phyloP scores from a whole-genome alignment of 768 basidiomycete genomes.

The Udeniomyces megalosporus region DNA sequence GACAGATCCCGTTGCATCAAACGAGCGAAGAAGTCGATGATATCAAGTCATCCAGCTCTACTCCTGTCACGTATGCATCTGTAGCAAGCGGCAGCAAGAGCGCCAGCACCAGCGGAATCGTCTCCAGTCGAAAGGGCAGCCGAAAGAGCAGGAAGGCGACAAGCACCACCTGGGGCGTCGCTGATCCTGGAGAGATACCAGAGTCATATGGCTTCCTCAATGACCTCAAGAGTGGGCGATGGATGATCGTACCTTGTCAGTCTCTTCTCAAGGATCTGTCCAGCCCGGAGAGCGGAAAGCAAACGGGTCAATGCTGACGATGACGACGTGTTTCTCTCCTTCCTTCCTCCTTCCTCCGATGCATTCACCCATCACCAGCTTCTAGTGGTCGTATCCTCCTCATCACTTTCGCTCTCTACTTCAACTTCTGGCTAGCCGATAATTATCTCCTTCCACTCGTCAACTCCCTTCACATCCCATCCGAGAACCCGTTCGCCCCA shows the following conservation, averaged over 20 bases:
- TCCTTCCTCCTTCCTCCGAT: background rate
- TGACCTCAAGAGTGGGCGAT: slow-evolving; percentile 42
- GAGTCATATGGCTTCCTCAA: slow-evolving; percentile 35
- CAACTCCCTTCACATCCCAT: slow-evolving; percentile 22
- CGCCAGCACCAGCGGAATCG: background rate
- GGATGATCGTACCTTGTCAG: slow-evolving; percentile 61
- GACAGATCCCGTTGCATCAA: too few relatives aligned
- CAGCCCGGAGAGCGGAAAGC: background rate
- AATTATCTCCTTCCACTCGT: slow-evolving; percentile 37
- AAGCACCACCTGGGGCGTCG: background rate
- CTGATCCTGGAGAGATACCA: slow-evolving; percentile 19
- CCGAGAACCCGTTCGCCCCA: slow-evolving; percentile 52
- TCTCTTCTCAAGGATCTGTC: slow-evolving; percentile 9
- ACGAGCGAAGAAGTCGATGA: background rate
- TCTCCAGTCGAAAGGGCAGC: background rate
- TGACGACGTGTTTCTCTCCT: background rate
- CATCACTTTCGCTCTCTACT: slow-evolving; percentile 21
- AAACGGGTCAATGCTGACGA: background rate
- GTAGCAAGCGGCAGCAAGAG: too few relatives aligned
- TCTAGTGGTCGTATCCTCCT: slow-evolving; percentile 23
- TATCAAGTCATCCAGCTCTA: background rate
- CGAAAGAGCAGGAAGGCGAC: background rate
- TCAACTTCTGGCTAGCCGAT: slow-evolving; percentile 40
- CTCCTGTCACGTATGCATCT: background rate
- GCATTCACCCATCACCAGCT: background rate